Percentiles rank a stretch among this genome's conserved stretches.
phyloP scores from a whole-genome alignment of 345 rosid species.

The Isatis tinctoria region DNA sequence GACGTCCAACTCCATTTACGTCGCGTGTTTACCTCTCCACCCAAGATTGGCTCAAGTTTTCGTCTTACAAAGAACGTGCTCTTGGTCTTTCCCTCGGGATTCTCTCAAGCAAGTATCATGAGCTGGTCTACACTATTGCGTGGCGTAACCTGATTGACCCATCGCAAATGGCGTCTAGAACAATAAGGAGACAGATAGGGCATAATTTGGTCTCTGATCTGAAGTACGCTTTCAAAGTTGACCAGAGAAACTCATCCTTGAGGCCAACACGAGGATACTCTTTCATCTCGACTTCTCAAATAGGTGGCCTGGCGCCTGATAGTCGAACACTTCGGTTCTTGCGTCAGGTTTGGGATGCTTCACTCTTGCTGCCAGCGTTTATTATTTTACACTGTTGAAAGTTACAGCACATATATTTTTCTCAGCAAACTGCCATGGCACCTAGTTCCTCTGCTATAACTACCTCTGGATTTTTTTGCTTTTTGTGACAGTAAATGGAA shows the following conservation, averaged over 20 bases:
- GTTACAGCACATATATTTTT: neutral
- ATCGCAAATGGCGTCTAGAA: constrained; percentile 57
- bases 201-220: constrained; percentile 71
- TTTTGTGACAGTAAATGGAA: neutral
- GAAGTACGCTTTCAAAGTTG: constrained; percentile 72
- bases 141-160: constrained; percentile 88
- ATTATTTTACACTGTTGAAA: neutral
- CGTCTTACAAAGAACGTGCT: constrained; percentile 76
- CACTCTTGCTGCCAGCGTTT: neutral
- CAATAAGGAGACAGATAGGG: constrained; percentile 88
- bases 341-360: constrained; percentile 63
- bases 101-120: constrained; percentile 59
- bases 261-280: constrained; percentile 86
- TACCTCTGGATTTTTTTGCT: neutral
- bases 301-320: constrained; percentile 90
- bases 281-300: constrained; percentile 66
- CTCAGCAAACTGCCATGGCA: neutral
- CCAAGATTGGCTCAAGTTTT: constrained; percentile 81
- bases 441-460: neutral
- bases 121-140: constrained; percentile 60
- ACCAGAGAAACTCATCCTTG: constrained; percentile 64
- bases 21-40: constrained; percentile 64
- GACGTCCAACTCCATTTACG: constrained; percentile 55
- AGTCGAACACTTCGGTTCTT: constrained; percentile 64
- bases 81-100: constrained; percentile 80